These are phyloP conservation scores for Stentor roeselii DNA, from an alignment of 73 alveolate genomes.

Conservation along the genomic window DNA sequence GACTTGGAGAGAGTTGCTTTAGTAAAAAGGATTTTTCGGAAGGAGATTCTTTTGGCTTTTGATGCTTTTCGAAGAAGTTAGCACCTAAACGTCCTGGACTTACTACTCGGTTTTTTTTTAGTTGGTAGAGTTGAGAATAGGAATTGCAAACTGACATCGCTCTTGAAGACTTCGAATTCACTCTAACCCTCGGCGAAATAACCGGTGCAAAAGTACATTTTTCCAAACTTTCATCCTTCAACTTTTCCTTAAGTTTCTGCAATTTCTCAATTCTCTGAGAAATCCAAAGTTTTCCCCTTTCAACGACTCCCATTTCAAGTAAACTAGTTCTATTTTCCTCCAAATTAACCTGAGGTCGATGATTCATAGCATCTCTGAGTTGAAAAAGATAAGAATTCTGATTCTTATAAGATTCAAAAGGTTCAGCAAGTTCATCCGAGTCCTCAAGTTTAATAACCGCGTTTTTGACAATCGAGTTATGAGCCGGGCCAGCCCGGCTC, in stretches of 20 bases:
- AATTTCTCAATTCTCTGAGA: neutral
- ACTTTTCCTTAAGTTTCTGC: neutral
- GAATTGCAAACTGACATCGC: neutral
- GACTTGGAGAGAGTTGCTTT: neutral
- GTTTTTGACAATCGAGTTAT: neutral
- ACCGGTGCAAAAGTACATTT: slow-evolving; percentile 21
- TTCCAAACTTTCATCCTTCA: neutral
- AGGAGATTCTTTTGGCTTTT: too few species aligned
- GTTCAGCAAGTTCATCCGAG: neutral
- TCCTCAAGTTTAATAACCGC: neutral
- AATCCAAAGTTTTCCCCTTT: neutral
- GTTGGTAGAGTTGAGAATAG: neutral
- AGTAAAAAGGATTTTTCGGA: too few species aligned
- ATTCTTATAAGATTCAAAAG: too few species aligned
- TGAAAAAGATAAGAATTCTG: neutral
- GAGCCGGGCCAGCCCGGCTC: neutral
- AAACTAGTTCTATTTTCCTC: neutral
- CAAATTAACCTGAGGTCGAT: neutral
- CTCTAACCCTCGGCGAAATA: neutral
- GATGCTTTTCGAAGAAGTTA: too few species aligned
- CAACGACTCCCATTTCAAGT: neutral
- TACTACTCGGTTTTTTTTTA: too few species aligned
- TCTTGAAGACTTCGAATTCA: too few species aligned
- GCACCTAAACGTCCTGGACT: too few species aligned
- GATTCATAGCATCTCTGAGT: neutral